Percentiles rank a stretch among this genome's conserved stretches.
These are phyloP conservation scores for Alternaria longipes DNA, from an alignment of 2,329 filamentous ascomycete genomes.

Conservation along the genomic window DNA sequence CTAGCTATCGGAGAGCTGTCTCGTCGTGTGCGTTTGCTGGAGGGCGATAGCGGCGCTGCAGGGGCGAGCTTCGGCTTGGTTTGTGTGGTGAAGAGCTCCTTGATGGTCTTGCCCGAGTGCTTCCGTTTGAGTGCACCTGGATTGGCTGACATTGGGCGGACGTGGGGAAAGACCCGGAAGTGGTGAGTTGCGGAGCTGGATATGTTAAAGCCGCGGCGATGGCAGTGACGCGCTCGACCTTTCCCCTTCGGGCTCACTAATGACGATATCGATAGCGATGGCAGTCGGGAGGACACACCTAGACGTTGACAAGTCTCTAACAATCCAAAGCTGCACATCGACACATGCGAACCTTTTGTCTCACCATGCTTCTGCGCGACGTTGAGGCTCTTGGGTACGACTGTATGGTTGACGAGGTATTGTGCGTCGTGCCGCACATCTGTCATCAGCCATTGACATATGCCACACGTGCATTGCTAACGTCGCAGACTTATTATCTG, in stretches of 20 bases:
- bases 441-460: conserved; percentile 11
- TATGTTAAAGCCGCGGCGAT: conserved; percentile 29
- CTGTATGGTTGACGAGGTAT: background rate
- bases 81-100: conserved; percentile 48
- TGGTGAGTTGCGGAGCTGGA: conserved; percentile 25
- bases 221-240: conserved; percentile 40
- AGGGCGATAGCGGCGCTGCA: conserved; percentile 40
- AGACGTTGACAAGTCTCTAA: background rate
- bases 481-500: background rate
- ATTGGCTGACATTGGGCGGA: conserved; percentile 46
- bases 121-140: conserved; percentile 48
- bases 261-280: conserved; percentile 24
- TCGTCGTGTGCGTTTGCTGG: conserved; percentile 43
- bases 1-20: conserved; percentile 31
- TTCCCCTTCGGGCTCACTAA: conserved; percentile 22
- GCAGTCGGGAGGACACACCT: too few species aligned
- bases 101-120: conserved; percentile 48
- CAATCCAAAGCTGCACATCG: background rate
- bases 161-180: conserved; percentile 15
- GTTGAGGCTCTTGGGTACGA: conserved; percentile 3
- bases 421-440: conserved; percentile 14
- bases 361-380: background rate
- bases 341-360: background rate
- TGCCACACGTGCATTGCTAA: background rate
- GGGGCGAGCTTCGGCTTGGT: conserved; percentile 42